Percentiles rank a stretch among this genome's conserved stretches.
These are phyloP conservation scores for Mycena capillaripes DNA, from an alignment of 768 basidiomycete species.

Conservation along the genomic window DNA sequence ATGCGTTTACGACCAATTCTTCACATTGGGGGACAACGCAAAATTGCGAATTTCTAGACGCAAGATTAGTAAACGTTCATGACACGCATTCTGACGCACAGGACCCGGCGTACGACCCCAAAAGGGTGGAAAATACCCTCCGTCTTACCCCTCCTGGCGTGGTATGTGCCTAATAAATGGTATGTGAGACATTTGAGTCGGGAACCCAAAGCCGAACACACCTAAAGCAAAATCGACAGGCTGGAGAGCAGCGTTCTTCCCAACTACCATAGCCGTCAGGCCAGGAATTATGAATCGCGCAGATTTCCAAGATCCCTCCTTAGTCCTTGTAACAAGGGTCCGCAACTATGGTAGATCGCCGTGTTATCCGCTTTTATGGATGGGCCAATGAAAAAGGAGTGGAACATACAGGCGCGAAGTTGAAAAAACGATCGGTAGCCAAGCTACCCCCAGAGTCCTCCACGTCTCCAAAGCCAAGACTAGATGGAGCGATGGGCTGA, in stretches of 20 bases:
- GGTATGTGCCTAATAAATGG: neutral
- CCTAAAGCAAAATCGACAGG: constrained; percentile 5
- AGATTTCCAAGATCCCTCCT: neutral
- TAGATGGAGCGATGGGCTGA: neutral
- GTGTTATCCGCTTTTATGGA: constrained; percentile 1
- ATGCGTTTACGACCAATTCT: constrained; percentile 5
- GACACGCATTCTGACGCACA: constrained; percentile 1
- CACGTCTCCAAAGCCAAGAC: constrained; percentile 5
- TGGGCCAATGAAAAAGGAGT: neutral
- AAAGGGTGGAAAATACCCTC: neutral
- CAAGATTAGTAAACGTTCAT: neutral
- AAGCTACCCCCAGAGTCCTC: neutral
- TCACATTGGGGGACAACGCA: constrained; percentile 10
- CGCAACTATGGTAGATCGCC: neutral
- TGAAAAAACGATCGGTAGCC: neutral
- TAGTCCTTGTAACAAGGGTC: neutral
- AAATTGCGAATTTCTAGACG: neutral
- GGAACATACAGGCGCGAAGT: constrained; percentile 6
- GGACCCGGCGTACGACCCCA: neutral
- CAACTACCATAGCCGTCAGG: neutral
- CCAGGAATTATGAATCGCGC: constrained; percentile 5
- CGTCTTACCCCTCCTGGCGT: neutral
- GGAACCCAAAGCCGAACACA: constrained; percentile 3
- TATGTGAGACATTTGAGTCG: neutral
- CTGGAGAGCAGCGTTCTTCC: neutral